phyloP scores from a whole-genome alignment of 2,329 filamentous ascomycete species.

The Phyllosticta citribraziliensis region DNA sequence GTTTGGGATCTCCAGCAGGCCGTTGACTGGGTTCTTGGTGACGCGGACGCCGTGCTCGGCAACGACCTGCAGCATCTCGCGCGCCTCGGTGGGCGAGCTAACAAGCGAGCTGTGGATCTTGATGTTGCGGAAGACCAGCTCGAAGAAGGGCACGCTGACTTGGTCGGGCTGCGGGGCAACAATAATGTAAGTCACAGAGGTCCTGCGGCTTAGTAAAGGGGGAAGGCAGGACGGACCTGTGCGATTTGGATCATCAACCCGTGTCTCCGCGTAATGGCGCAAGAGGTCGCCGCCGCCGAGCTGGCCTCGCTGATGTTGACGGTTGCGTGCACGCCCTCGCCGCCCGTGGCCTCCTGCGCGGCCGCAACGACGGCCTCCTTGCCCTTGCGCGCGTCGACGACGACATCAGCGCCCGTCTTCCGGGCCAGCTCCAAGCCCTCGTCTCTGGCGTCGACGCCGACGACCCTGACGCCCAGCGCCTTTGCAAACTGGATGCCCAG shows the following conservation, averaged over 20 bases:
- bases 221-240: slow-evolving; percentile 28
- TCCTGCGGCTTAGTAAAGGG: not conserved
- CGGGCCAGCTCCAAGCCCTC: slow-evolving; percentile 41
- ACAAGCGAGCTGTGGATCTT: slow-evolving; percentile 39
- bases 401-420: slow-evolving; percentile 40
- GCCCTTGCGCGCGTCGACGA: slow-evolving; percentile 43
- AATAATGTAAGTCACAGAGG: not conserved
- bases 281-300: slow-evolving; percentile 40
- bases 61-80: slow-evolving; percentile 40
- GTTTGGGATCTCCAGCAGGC: slow-evolving; percentile 42
- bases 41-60: slow-evolving; percentile 39
- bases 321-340: slow-evolving; percentile 42
- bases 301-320: slow-evolving; percentile 46
- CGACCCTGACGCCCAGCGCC: slow-evolving; percentile 40
- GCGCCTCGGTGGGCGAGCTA: slow-evolving; percentile 34
- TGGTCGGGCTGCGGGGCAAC: slow-evolving; percentile 21
- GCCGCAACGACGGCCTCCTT: slow-evolving; percentile 39
- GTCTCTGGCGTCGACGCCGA: slow-evolving; percentile 47
- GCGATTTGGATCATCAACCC: slow-evolving; percentile 50
- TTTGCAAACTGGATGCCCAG: slow-evolving; percentile 44
- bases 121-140: slow-evolving; percentile 47
- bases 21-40: slow-evolving; percentile 42
- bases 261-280: slow-evolving; percentile 50
- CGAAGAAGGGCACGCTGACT: slow-evolving; percentile 32
- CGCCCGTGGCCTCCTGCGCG: slow-evolving; percentile 40